phyloP scores from a whole-genome alignment of 2,329 filamentous ascomycete genomes.

The Neurospora sp. region DNA sequence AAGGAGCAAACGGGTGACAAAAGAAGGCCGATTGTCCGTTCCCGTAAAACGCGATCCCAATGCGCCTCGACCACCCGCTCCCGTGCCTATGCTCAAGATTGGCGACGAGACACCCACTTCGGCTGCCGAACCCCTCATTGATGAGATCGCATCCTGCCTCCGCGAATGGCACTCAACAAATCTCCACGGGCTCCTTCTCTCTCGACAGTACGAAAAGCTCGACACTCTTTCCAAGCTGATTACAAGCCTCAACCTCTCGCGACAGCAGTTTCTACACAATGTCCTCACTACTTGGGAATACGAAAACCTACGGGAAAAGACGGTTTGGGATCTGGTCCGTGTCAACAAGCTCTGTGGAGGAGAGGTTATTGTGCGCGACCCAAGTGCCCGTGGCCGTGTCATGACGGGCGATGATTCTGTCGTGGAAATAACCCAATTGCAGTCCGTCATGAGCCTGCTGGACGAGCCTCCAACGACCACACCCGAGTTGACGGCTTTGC shows the following conservation, averaged over 20 bases:
- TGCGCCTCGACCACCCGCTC: constrained; percentile 72
- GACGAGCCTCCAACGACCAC: constrained; percentile 66
- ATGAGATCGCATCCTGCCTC: constrained; percentile 94
- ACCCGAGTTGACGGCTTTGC: constrained; percentile 60
- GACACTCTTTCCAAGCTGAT: constrained; percentile 77
- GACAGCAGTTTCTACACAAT: constrained; percentile 87
- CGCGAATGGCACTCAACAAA: constrained; percentile 98
- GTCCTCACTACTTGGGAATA: constrained; percentile 85
- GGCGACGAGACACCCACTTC: constrained; percentile 94
- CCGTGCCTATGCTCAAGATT: constrained; percentile 94
- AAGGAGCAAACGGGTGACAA: constrained; percentile 12
- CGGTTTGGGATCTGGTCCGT: constrained; percentile 88
- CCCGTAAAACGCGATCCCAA: constrained; percentile 52
- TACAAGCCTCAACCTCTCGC: constrained; percentile 69
- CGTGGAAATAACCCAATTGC: constrained; percentile 79
- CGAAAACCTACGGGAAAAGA: constrained; percentile 69
- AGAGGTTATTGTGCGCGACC: constrained; percentile 91
- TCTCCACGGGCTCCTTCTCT: constrained; percentile 80
- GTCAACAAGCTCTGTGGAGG: constrained; percentile 92
- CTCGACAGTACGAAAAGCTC: constrained; percentile 69
- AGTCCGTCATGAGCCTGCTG: constrained; percentile 92
- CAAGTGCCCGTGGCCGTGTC: constrained; percentile 70
- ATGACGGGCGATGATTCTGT: constrained; percentile 89
- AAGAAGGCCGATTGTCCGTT: constrained; percentile 33
- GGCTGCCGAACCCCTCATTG: constrained; percentile 78